phyloP scores from a whole-genome alignment of 306 rosid species.

The Urtica urens region DNA sequence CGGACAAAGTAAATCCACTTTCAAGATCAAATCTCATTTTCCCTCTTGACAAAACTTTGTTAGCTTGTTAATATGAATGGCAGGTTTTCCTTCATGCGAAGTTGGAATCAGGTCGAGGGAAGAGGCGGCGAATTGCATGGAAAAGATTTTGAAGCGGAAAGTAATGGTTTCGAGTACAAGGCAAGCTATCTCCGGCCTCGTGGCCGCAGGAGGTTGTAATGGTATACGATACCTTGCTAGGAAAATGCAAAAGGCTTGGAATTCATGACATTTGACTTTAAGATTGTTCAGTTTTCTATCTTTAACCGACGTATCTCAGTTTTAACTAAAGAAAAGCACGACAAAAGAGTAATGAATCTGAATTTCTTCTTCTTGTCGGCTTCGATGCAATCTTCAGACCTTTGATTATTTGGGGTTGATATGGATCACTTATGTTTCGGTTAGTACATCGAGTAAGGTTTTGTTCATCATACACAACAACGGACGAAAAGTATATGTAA shows the following conservation, averaged over 20 bases:
- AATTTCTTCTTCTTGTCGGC: not conserved
- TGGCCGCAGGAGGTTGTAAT: slow-evolving; percentile 62
- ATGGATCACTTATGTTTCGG: too few relatives aligned
- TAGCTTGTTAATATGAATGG: too few relatives aligned
- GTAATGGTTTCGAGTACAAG: slow-evolving; percentile 88
- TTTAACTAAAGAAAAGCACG: not conserved
- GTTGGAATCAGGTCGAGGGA: slow-evolving; percentile 41
- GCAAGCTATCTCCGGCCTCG: slow-evolving; percentile 71
- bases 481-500: too few relatives aligned
- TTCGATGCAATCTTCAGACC: too few relatives aligned
- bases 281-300: not conserved
- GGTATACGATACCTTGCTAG: slow-evolving; percentile 49
- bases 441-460: too few relatives aligned
- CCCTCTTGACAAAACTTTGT: too few relatives aligned
- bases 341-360: too few relatives aligned
- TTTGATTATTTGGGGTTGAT: too few relatives aligned
- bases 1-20: too few relatives aligned
- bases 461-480: too few relatives aligned
- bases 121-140: slow-evolving; percentile 65
- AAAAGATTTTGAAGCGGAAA: slow-evolving; percentile 44
- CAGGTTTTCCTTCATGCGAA: too few relatives aligned
- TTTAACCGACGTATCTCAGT: not conserved
- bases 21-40: too few relatives aligned
- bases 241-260: slow-evolving; percentile 76
- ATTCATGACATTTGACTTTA: slow-evolving; percentile 34